phyloP scores from a whole-genome alignment of 345 rosid species.

The Draba incana region DNA sequence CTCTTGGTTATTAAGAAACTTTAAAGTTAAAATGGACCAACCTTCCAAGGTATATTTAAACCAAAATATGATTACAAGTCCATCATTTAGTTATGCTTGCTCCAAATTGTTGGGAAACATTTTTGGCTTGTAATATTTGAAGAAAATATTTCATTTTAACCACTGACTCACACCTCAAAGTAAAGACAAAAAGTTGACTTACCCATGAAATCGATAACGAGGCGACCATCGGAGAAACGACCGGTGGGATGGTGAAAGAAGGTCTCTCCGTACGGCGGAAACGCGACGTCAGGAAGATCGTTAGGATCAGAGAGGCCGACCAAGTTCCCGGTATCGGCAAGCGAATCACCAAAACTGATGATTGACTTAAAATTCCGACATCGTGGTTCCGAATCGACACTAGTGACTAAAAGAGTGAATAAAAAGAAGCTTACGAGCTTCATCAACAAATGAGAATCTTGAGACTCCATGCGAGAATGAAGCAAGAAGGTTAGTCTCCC shows the following conservation, averaged over 20 bases:
- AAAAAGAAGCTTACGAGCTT: conserved; percentile 12
- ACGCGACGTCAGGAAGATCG: conserved; percentile 28
- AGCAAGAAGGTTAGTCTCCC: not conserved
- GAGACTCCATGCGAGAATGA: conserved; percentile 30
- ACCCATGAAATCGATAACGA: conserved; percentile 61
- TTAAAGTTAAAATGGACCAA: no score
- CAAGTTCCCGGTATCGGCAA: conserved; percentile 58
- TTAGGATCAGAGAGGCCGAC: conserved; percentile 22
- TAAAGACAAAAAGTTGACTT: not conserved
- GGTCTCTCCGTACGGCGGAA: conserved; percentile 53
- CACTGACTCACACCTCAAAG: no score
- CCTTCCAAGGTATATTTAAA: no score
- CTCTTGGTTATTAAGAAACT: no score
- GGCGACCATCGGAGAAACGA: conserved; percentile 55
- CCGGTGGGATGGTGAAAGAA: conserved; percentile 56
- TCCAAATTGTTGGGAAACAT: no score
- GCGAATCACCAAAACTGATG: conserved; percentile 64
- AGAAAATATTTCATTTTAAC: no score
- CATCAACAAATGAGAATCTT: not conserved
- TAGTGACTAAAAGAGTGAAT: conserved; percentile 8
- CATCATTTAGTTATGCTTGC: no score
- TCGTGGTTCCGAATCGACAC: not conserved
- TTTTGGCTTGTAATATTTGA: no score
- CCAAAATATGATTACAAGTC: no score
- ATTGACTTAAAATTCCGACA: conserved; percentile 39